Conservation (phyloP, 495 filamentous ascomycete genomes). For the Friedmanniomyces simplex region DNA sequence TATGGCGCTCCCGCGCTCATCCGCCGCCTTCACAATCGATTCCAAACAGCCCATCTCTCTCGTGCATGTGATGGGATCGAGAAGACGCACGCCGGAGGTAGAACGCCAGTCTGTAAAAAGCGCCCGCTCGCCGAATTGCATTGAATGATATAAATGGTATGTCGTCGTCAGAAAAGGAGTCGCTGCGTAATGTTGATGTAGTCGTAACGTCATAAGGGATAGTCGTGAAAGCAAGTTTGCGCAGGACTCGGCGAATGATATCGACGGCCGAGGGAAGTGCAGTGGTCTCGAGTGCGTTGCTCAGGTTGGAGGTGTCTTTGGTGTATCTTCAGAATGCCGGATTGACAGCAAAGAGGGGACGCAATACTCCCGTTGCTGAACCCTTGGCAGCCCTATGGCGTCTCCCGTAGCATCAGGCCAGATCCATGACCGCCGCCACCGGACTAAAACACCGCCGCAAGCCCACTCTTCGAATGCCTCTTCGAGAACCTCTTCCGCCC, state of each 20-base stretch:
- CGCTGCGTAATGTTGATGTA: neutral
- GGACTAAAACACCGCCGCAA: conserved; percentile 69
- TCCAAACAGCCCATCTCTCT: neutral
- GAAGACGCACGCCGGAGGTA: neutral
- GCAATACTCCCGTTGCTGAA: neutral
- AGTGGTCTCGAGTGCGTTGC: too few species aligned
- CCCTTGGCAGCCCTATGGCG: neutral
- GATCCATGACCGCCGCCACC: neutral
- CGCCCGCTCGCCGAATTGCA: neutral
- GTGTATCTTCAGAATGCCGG: too few species aligned
- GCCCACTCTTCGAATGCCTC: conserved; percentile 78
- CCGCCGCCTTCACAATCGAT: neutral
- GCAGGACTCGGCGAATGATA: neutral
- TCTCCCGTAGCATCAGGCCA: too few species aligned
- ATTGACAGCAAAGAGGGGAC: too few species aligned
- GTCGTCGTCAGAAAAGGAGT: neutral
- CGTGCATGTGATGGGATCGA: neutral
- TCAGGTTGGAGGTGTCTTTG: too few species aligned
- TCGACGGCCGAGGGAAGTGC: too few species aligned
- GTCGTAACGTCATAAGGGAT: neutral
- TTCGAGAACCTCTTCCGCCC: conserved; percentile 77
- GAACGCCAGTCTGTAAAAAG: neutral
- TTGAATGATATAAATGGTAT: neutral
- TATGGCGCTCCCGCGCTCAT: neutral
- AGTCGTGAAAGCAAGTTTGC: neutral